Evolutionary conservation across 192 early-diverging fungal species (phyloP), one percentile per base, ranked within the genome.

Genomic region (Backusella luteola): DNA sequence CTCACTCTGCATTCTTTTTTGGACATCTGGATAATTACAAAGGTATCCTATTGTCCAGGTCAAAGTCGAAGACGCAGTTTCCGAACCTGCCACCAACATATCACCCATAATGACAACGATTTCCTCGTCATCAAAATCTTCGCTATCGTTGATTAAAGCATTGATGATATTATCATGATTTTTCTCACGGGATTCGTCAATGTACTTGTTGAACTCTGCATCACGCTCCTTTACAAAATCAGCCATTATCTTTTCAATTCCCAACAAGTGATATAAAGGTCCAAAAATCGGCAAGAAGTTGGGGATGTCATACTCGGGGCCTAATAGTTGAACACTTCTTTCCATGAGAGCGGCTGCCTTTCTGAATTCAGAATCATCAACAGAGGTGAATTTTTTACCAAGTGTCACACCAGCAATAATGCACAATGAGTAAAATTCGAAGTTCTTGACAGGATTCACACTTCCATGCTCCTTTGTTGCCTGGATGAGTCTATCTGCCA

Each of bases 281-380:
- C 53, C 32, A 36, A 74, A 66, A 15, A 74, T 66, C 7, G 73
- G 73, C 12, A 74, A 35, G 34, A 21, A 74, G n/a, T 35, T 41
- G 7, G 53, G 32, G 2, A 74, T 12, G 23, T 74, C 73, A 29
- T 63, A 36, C 11, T 36, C 32, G 0, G 59, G 29, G 19, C 56
- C 53, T 9, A 34, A 17, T 26, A 39, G 29, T 19, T 29, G 29
- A 1, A 41, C 34, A 17, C 23, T 21, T 38, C 35, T 35, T 17
- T 23, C 53, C 4, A 66, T 66, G n/a, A 41, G 15, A n/a, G 14
- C 3, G 15, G 6, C 29, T 19, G 23, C 21, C 12, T 12, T 11
- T 66, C 15, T 21, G 34, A 63, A 73, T 23, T 63, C 53, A 63
- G 73, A 56, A 38, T 73, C 73, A 39, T 73, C 34, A 4, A 39